phyloP scores from a whole-genome alignment of 768 basidiomycete species.

The Lactarius vividus region DNA sequence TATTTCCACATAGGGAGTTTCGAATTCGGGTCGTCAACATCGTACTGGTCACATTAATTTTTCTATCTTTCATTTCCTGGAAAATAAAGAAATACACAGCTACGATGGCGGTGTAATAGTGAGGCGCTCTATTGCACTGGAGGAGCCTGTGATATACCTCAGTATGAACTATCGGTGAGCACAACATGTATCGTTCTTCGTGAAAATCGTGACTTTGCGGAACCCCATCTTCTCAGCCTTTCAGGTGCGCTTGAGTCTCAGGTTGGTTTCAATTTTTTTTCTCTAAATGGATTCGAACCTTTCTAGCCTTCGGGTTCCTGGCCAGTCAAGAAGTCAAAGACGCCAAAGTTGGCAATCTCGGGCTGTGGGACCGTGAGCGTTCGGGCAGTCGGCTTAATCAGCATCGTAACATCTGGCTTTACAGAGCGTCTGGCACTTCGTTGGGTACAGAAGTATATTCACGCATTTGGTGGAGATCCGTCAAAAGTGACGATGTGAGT shows the following conservation, averaged over 20 bases:
- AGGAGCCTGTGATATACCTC: conserved; percentile 31
- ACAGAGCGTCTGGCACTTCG: conserved; percentile 54
- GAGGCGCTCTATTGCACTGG: conserved; percentile 27
- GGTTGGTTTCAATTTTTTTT: background rate
- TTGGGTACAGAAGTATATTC: conserved; percentile 67
- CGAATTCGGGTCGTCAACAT: background rate
- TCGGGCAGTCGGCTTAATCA: background rate
- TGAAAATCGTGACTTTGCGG: background rate
- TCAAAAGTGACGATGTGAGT: conserved; percentile 56
- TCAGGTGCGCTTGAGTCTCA: conserved; percentile 4
- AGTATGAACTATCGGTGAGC: conserved; percentile 31
- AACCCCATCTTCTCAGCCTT: background rate
- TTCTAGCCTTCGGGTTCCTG: conserved; percentile 49
- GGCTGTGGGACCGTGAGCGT: conserved; percentile 57
- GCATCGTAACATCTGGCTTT: background rate
- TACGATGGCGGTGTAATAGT: conserved; percentile 24
- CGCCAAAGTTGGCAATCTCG: conserved; percentile 57
- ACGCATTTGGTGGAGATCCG: conserved; percentile 61
- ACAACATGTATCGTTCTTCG: background rate
- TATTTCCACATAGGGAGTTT: background rate
- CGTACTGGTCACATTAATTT: background rate
- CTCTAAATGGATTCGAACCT: background rate
- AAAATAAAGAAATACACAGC: background rate
- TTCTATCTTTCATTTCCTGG: background rate
- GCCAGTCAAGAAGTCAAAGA: conserved; percentile 49